These are phyloP conservation scores for Hymenoscyphus occultus DNA, from an alignment of 2,329 filamentous ascomycete species.

Conservation along the genomic window DNA sequence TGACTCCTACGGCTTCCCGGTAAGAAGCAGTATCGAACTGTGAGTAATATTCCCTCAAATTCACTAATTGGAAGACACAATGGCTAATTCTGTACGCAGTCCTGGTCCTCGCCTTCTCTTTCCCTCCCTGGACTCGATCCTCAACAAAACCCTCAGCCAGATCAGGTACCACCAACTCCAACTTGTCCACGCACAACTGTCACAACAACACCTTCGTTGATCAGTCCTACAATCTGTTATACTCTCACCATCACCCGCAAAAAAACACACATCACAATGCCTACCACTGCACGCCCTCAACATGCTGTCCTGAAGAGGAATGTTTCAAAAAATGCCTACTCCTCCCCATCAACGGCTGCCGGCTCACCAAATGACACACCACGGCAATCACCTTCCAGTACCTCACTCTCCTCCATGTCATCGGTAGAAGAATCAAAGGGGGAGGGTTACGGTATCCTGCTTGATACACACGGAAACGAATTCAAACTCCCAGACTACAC, in stretches of 20 bases:
- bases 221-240: background rate
- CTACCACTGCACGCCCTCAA: constrained; percentile 34
- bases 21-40: background rate
- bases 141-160: background rate
- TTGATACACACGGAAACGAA: constrained; percentile 92
- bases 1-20: background rate
- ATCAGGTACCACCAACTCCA: background rate
- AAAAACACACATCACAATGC: constrained; percentile 27
- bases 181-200: constrained; percentile 1
- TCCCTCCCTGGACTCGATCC: background rate
- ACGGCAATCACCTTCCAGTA: constrained; percentile 69
- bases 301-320: constrained; percentile 28
- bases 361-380: constrained; percentile 60
- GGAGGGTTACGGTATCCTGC: constrained; percentile 58
- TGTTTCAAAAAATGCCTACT: constrained; percentile 32
- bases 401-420: constrained; percentile 88
- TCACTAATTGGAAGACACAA: background rate
- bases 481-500: constrained; percentile 94
- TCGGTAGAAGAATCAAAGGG: constrained; percentile 51
- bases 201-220: constrained; percentile 4
- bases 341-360: constrained; percentile 52
- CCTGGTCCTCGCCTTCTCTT: background rate
- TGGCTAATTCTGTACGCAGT: constrained; percentile 8
- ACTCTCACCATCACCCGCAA: background rate
- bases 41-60: background rate